These are phyloP conservation scores for Boletus bicolor DNA, from an alignment of 768 basidiomycete genomes.

Conservation along the genomic window DNA sequence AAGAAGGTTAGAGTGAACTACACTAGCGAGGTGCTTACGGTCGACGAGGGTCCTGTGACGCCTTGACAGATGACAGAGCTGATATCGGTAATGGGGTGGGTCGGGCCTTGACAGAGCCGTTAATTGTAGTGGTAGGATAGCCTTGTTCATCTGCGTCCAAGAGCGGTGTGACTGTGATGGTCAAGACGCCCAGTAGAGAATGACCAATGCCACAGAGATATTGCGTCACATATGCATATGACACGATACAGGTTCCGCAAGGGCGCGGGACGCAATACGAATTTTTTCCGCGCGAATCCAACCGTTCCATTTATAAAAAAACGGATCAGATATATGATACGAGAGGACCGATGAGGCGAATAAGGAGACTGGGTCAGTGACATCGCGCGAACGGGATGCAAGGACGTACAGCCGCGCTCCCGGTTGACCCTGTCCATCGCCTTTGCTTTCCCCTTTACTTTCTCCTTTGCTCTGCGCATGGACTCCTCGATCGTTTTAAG, in stretches of 20 bases:
- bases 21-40: constrained; percentile 38
- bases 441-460: constrained; percentile 69
- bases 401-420: constrained; percentile 71
- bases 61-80: constrained; percentile 47
- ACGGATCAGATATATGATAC: neutral
- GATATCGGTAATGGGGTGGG: constrained; percentile 45
- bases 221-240: constrained; percentile 4
- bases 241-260: neutral
- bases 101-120: constrained; percentile 45
- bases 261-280: neutral
- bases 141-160: constrained; percentile 50
- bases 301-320: constrained; percentile 9
- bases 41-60: constrained; percentile 62
- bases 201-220: constrained; percentile 15
- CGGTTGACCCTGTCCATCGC: constrained; percentile 68
- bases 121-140: constrained; percentile 27
- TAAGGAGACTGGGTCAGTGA: constrained; percentile 9
- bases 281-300: constrained; percentile 10
- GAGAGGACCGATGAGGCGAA: constrained; percentile 17
- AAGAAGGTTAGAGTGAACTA: constrained; percentile 16
- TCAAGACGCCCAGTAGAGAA: neutral
- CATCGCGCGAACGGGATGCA: constrained; percentile 7
- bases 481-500: constrained; percentile 71
- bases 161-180: constrained; percentile 43
- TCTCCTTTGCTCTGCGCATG: constrained; percentile 73